Percentiles rank a stretch among this genome's conserved stretches.
Evolutionary conservation across 441 rosid species (phyloP).

Genomic region (Metrosideros polymorpha): DNA sequence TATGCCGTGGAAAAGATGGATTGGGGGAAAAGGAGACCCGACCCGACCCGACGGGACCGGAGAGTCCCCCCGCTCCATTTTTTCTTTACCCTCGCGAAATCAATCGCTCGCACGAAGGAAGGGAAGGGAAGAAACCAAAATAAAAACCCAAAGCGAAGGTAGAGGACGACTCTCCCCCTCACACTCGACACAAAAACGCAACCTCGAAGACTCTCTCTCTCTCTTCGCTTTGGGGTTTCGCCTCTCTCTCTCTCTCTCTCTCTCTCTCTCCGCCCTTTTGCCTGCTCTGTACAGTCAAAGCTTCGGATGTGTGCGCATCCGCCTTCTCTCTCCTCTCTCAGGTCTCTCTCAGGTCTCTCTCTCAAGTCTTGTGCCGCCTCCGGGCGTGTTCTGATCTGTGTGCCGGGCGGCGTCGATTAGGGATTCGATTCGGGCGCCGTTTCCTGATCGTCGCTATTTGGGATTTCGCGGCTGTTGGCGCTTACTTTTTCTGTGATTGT

Average conservation of each 20-base stretch:
- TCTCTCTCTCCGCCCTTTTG: neutral
- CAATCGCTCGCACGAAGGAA: neutral
- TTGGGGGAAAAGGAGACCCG: neutral
- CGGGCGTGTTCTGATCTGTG: neutral
- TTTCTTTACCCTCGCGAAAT: neutral
- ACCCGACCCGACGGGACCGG: neutral
- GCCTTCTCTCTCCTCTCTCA: slow-evolving; percentile 12
- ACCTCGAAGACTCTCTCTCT: neutral
- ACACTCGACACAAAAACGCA: neutral
- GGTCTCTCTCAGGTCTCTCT: slow-evolving; percentile 6
- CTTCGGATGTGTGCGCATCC: slow-evolving; percentile 36
- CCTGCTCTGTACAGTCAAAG: slow-evolving; percentile 2
- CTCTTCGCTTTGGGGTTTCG: slow-evolving; percentile 32
- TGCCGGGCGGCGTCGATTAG: neutral
- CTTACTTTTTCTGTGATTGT: neutral
- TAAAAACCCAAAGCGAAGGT: neutral
- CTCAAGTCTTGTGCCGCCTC: slow-evolving; percentile 23
- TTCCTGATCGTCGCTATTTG: neutral
- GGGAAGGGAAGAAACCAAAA: too few species aligned
- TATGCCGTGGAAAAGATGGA: neutral
- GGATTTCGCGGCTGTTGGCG: neutral
- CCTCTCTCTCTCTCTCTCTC: slow-evolving; percentile 1
- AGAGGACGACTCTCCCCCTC: neutral
- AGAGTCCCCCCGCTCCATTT: too few species aligned
- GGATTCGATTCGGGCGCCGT: neutral